Conservation (phyloP, 768 basidiomycete species). For the Zangia roseola region DNA sequence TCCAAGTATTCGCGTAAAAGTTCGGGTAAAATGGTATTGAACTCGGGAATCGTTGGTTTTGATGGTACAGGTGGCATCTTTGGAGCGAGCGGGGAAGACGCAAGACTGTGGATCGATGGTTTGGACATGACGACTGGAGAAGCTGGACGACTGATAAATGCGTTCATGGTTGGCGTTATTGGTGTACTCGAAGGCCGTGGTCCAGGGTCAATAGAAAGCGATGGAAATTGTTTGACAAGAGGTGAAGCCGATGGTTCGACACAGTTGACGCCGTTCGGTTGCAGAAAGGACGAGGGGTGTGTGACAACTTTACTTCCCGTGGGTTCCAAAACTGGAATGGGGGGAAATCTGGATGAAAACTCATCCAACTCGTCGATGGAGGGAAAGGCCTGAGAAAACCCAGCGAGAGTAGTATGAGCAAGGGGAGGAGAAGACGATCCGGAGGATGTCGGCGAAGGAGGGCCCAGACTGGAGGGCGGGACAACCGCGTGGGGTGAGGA, state of each 20-base stretch:
- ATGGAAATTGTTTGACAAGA: slow-evolving; percentile 37
- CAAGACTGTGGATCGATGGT: slow-evolving; percentile 40
- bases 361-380: slow-evolving; percentile 76
- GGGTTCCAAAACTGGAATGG: slow-evolving; percentile 43
- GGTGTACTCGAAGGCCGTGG: slow-evolving; percentile 72
- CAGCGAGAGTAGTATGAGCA: slow-evolving; percentile 43
- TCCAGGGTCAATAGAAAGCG: slow-evolving; percentile 44
- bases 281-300: slow-evolving; percentile 20
- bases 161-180: slow-evolving; percentile 53
- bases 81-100: slow-evolving; percentile 32
- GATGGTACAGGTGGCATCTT: slow-evolving; percentile 28
- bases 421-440: slow-evolving; percentile 60
- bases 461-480: slow-evolving; percentile 67
- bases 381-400: slow-evolving; percentile 68
- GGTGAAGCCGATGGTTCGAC: slow-evolving; percentile 33
- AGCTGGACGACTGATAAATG: slow-evolving; percentile 60
- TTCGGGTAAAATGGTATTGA: slow-evolving; percentile 58
- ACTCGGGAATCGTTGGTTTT: slow-evolving; percentile 53
- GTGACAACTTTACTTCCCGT: slow-evolving; percentile 33
- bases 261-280: slow-evolving; percentile 31
- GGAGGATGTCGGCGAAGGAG: slow-evolving; percentile 73
- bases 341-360: slow-evolving; percentile 46
- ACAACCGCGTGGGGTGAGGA: slow-evolving; percentile 66
- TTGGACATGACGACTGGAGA: slow-evolving; percentile 52
- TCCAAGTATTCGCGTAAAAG: slow-evolving; percentile 59